A percentile compares a stretch with the other conserved stretches of the same genome.
Evolutionary conservation across 345 rosid genomes (phyloP).

Genomic region (Mangifera indica): DNA sequence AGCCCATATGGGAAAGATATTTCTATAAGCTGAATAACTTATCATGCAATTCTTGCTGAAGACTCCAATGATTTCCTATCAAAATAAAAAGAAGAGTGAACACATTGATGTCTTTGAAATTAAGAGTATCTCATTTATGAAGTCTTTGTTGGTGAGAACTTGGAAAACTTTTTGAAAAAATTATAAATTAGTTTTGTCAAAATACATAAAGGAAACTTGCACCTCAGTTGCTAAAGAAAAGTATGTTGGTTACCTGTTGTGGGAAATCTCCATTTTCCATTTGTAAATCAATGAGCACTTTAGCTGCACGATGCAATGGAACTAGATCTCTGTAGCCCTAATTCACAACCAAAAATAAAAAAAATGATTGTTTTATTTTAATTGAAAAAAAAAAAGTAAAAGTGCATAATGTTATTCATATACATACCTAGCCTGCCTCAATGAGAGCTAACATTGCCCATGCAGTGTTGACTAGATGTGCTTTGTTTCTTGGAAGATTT

Average conservation of each 20-base stretch:
- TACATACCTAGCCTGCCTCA: constrained; percentile 59
- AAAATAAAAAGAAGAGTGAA: no score
- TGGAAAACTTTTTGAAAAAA: no score
- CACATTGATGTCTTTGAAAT: no score
- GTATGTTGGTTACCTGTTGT: constrained; percentile 44
- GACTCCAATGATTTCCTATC: constrained; percentile 62
- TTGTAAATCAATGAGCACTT: constrained; percentile 45
- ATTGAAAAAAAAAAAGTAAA: no score
- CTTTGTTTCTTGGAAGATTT: constrained; percentile 41
- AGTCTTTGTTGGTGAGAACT: no score
- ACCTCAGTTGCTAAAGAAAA: no score
- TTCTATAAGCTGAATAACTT: constrained; percentile 54
- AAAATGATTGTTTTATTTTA: no score
- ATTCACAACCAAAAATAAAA: not conserved
- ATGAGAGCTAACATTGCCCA: constrained; percentile 78
- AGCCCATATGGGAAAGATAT: constrained; percentile 69
- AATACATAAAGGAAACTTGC: no score
- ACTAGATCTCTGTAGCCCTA: constrained; percentile 50
- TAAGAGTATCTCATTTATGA: no score
- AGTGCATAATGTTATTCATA: no score
- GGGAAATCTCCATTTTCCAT: constrained; percentile 73
- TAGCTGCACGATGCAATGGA: constrained; percentile 61
- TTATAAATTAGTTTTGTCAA: no score
- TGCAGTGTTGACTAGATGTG: constrained; percentile 61
- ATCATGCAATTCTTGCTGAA: constrained; percentile 68